Evolutionary conservation across 2,329 filamentous ascomycete genomes (phyloP).

Genomic region (Claviceps sp.): DNA sequence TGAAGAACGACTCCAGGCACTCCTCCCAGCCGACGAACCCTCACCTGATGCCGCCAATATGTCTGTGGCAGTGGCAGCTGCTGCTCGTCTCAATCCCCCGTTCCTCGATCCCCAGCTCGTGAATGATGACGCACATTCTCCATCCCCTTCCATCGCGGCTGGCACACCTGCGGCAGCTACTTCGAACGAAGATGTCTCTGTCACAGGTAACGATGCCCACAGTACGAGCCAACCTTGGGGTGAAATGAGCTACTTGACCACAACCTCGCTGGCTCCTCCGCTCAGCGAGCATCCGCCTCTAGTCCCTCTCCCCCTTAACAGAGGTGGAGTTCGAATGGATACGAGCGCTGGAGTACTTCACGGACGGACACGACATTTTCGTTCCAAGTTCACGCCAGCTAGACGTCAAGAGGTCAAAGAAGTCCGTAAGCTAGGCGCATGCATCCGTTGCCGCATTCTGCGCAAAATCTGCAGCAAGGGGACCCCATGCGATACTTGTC

Average conservation of each 20-base stretch:
- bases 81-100: constrained; percentile 39
- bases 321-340: constrained; percentile 42
- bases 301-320: constrained; percentile 16
- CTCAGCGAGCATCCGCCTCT: constrained; percentile 18
- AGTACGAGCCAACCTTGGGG: constrained; percentile 34
- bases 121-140: constrained; percentile 16
- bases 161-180: constrained; percentile 10
- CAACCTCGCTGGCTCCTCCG: constrained; percentile 18
- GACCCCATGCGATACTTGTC: constrained; percentile 48
- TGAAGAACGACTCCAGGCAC: constrained; percentile 37
- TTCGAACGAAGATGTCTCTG: constrained; percentile 9
- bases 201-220: constrained; percentile 10
- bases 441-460: constrained; percentile 51
- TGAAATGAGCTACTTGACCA: constrained; percentile 36
- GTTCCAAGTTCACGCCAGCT: constrained; percentile 42
- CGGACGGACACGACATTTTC: constrained; percentile 37
- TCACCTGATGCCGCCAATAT: constrained; percentile 34
- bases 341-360: constrained; percentile 28
- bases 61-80: constrained; percentile 42
- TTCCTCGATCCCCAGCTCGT: constrained; percentile 40
- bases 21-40: constrained; percentile 23
- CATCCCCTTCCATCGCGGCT: constrained; percentile 14
- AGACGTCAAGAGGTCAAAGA: constrained; percentile 53
- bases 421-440: constrained; percentile 51
- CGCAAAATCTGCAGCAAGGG: constrained; percentile 54